A percentile compares a stretch with the other conserved stretches of the same genome.
These are phyloP conservation scores for Paramyrothecium sp. DNA, from an alignment of 2,329 filamentous ascomycete species.

Conservation along the genomic window DNA sequence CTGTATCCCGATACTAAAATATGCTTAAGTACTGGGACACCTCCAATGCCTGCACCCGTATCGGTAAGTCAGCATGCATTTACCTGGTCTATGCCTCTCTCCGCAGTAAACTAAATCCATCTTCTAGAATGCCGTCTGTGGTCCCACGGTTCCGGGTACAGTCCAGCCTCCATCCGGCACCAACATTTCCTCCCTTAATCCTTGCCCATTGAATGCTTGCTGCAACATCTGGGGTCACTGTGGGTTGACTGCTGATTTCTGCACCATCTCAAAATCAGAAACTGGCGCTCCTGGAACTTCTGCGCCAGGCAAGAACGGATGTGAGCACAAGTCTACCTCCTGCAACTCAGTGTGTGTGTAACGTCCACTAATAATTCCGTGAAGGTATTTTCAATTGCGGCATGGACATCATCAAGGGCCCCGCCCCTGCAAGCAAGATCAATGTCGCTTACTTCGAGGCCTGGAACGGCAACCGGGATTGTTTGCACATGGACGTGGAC, in stretches of 20 bases:
- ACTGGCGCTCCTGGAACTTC: constrained; percentile 33
- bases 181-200: constrained; percentile 19
- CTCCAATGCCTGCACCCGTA: constrained; percentile 19
- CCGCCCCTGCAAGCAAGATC: constrained; percentile 7
- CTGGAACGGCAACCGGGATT: constrained; percentile 27
- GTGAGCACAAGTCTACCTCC: too few species aligned
- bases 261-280: constrained; percentile 20
- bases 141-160: constrained; percentile 37
- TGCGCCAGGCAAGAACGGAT: constrained; percentile 7
- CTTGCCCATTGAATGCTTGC: constrained; percentile 23
- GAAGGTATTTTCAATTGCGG: constrained; percentile 24
- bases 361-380: too few species aligned
- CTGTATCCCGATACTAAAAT: constrained; percentile 7
- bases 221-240: constrained; percentile 11
- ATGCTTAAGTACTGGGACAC: constrained; percentile 18
- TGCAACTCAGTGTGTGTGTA: too few species aligned
- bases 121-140: constrained; percentile 40
- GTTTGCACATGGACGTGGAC: constrained; percentile 18
- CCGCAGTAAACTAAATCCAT: too few species aligned
- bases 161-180: constrained; percentile 19
- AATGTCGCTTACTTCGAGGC: constrained; percentile 25
- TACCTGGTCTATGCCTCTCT: too few species aligned
- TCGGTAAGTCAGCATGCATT: too few species aligned
- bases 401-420: constrained; percentile 13
- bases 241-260: constrained; percentile 28